A percentile compares a stretch with the other conserved stretches of the same genome.
Conservation (phyloP, 2,329 filamentous ascomycete genomes). For the Xylaria sp. region DNA sequence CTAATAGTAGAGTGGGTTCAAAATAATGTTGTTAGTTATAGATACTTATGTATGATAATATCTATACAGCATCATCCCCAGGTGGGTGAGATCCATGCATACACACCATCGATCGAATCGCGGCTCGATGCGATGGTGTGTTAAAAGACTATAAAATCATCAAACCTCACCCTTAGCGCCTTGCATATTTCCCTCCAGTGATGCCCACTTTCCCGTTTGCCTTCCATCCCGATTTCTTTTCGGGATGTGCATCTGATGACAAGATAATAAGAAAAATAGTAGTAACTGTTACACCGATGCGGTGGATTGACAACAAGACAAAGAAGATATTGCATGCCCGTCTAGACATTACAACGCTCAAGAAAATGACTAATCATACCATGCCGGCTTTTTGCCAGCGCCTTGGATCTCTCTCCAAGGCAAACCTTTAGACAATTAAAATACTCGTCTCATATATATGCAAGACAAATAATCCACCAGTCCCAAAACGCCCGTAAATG, state of each 20-base stretch:
- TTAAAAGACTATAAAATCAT: constrained; percentile 16
- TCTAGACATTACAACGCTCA: constrained; percentile 25
- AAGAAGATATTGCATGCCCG: constrained; percentile 30
- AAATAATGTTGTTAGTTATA: too few relatives aligned
- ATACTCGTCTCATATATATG: constrained; percentile 36
- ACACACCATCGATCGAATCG: neutral
- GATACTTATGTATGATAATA: constrained; percentile 19
- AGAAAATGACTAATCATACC: constrained; percentile 22
- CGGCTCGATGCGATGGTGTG: constrained; percentile 4
- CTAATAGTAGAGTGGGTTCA: too few relatives aligned
- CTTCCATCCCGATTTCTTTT: constrained; percentile 23
- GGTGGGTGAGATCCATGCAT: constrained; percentile 6
- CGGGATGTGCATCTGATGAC: constrained; percentile 12
- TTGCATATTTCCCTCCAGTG: constrained; percentile 23
- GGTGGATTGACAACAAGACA: constrained; percentile 22
- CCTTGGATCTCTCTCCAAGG: constrained; percentile 31
- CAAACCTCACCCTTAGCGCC: constrained; percentile 33
- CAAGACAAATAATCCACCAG: constrained; percentile 34
- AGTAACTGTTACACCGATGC: constrained; percentile 25
- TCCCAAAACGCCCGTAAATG: constrained; percentile 50
- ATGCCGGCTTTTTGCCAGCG: constrained; percentile 25
- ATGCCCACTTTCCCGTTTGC: constrained; percentile 26
- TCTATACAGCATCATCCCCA: constrained; percentile 32
- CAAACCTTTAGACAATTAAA: constrained; percentile 33
- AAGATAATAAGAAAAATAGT: constrained; percentile 27